Base-by-base conservation (phyloP, 2,329 filamentous ascomycete species). In the Botrytis squamosa region DNA sequence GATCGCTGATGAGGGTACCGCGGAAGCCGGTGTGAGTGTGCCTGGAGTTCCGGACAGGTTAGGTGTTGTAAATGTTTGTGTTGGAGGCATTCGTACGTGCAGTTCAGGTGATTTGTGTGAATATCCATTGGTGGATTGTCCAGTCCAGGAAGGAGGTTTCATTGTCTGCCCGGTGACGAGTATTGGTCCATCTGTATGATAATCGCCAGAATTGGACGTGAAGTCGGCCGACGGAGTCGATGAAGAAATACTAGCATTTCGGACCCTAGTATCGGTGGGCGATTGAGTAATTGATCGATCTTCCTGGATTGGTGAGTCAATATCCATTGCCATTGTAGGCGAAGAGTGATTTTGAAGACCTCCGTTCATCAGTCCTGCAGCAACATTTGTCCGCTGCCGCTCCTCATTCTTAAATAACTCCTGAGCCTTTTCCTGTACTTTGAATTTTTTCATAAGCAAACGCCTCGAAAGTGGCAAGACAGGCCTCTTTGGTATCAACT, bases 61-160 rank as follows among this genome's bases (percentile, higher is more conserved):
- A 4, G 84, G 77, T 1, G 80, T 80, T 1, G 83, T 78, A 62
- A 90, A 88, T 0, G 82, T 79, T 0, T 88, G 87, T 1, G 87
- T 83, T 3, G 88, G 86, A 12, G 89, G 88, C 80, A 90, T 82
- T 72, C 90, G 88, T 10, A 91, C 86, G 52, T 77, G 77, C 29
- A 81, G 69, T 46, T 79, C 78, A 18, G 79, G 74, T 2, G 77
- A 77, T 64, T 71, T 78, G 42, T 40, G 70, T 20, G 62, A 55
- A 22, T 75, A 77, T 22, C 60, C 60, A 42, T 42, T 42, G 18
- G 71, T 74, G 16, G 75, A 59, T 38, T 76, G 74, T 38, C 71
- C 75, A 6, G 79, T 77, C 79, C 78, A 80, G 6, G 80, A 78
- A 38, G 80, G 80, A 68, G 80, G 80, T 66, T 80, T 81, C 59